Evolutionary conservation across 129 eudicot genomes (phyloP), one percentile per base, ranked within the genome.

Genomic region (Lactuca sativa): DNA sequence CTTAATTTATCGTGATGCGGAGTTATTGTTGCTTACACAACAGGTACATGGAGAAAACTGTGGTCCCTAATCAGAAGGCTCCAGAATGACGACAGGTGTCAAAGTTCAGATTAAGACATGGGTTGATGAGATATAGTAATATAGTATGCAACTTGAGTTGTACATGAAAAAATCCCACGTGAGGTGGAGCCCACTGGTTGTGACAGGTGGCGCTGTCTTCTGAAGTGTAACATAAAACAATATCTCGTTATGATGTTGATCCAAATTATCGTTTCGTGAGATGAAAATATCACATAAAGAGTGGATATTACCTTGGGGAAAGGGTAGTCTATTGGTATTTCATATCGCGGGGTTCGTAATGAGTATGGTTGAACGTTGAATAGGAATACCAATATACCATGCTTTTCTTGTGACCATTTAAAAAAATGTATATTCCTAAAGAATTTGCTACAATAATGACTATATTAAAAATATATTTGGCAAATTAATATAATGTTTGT

Each of bases 141-240:
- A 70, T 13, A 13, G 17, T 36, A 52, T 7, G 55, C 62, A 51
- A 52, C 30, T 36, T 51, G 77, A 64, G 10, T n/a, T 62, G 77
- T 62, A 62, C n/a, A 52, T 25, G 30, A 7, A 57, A 69, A 66
- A 66, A 74, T 52, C 76, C 77, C 90, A 85, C 85, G 85, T 85
- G 83, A 85, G 73, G 71, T 79, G 82, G 82, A 71, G 59, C 82
- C 81, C 73, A 55, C 62, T 80, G 70, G 83, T 51, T n/a, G 21
- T 68, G 82, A 85, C 90, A 85, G 85, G 76, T 82, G 86, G 69
- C 51, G 3, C 21, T 72, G 75, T 58, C 56, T 30, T 56, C 80
- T 66, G 77, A 66, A 58, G 71, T 56, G 86, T 72, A 66, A 82
- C 84, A 77, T 53, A 59, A 67, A 4, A 31, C 74, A 67, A 36